Evolutionary conservation across 139 green algal species (phyloP).

Genomic region (Chlamydomonas sphaeroides): DNA sequence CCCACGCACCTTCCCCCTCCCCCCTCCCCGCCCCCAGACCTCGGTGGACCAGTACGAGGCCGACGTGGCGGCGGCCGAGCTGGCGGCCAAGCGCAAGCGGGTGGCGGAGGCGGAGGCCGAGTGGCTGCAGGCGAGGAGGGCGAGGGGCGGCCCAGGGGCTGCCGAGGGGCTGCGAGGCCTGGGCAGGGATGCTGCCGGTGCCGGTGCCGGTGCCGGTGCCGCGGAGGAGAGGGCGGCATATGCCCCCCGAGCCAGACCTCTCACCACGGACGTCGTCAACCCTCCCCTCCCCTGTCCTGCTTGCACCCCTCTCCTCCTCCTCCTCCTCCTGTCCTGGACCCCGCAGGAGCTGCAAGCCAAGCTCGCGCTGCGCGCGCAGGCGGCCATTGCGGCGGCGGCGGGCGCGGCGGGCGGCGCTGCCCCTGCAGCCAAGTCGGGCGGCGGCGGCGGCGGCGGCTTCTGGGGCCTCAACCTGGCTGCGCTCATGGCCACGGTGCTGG

Average conservation of each 20-base stretch:
- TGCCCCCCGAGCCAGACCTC: too few species aligned
- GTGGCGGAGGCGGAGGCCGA: slow-evolving; percentile 59
- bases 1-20: too few species aligned
- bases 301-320: not conserved
- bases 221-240: too few species aligned
- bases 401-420: not conserved
- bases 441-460: not conserved
- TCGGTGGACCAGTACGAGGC: slow-evolving; percentile 22
- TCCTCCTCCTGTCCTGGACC: not conserved
- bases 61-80: slow-evolving; percentile 30
- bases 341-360: slow-evolving; percentile 43
- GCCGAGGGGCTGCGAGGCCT: too few species aligned
- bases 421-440: not conserved
- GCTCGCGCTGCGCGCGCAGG: slow-evolving; percentile 8
- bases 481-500: slow-evolving; percentile 86
- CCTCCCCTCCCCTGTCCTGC: not conserved
- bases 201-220: too few species aligned
- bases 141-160: too few species aligned
- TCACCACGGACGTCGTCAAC: too few species aligned
- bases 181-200: too few species aligned
- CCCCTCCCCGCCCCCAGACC: not conserved
- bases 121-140: slow-evolving; percentile 57
- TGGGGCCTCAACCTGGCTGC: slow-evolving; percentile 61
- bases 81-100: slow-evolving; percentile 42
- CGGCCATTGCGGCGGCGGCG: slow-evolving; percentile 21